Percentiles rank a stretch among this genome's conserved stretches.
Conservation (phyloP, 768 basidiomycete species). For the Terana coerulea region DNA sequence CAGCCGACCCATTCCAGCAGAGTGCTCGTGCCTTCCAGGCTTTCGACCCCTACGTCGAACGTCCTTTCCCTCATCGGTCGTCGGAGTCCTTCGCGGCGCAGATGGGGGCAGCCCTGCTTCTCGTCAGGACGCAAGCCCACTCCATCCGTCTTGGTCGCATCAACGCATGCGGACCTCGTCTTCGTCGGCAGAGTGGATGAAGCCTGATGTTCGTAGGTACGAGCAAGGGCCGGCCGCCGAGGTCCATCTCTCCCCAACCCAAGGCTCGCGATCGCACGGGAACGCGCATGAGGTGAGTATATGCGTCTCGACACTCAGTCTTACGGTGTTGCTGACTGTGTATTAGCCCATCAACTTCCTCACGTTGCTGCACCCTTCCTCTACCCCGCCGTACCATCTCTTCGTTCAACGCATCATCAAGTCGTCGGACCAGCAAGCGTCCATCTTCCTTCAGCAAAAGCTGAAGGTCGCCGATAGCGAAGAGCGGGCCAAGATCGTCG, state of each 20-base stretch:
- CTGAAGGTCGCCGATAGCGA: constrained; percentile 79
- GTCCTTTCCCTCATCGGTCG: constrained; percentile 17
- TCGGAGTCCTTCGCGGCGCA: not conserved
- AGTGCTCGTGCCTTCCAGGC: constrained; percentile 30
- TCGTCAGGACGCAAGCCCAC: constrained; percentile 20
- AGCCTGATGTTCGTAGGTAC: constrained; percentile 18
- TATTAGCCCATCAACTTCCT: constrained; percentile 84
- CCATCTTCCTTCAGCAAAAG: constrained; percentile 87
- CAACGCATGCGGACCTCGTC: constrained; percentile 14
- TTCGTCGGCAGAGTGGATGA: constrained; percentile 26
- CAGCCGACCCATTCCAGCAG: constrained; percentile 5
- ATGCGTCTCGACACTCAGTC: not conserved
- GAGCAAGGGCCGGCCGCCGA: constrained; percentile 5
- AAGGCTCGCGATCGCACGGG: constrained; percentile 20
- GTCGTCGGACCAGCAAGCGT: constrained; percentile 86
- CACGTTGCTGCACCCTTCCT: constrained; percentile 79
- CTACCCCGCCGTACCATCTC: constrained; percentile 76
- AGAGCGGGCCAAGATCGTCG: constrained; percentile 79
- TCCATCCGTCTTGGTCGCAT: constrained; percentile 21
- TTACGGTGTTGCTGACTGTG: not conserved
- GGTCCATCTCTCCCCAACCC: not conserved
- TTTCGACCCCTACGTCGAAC: constrained; percentile 53
- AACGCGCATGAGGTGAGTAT: constrained; percentile 48
- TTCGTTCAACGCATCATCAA: constrained; percentile 86
- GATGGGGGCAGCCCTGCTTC: not conserved